phyloP scores from a whole-genome alignment of 2,329 filamentous ascomycete species.

The Neonectria neomacrospora region DNA sequence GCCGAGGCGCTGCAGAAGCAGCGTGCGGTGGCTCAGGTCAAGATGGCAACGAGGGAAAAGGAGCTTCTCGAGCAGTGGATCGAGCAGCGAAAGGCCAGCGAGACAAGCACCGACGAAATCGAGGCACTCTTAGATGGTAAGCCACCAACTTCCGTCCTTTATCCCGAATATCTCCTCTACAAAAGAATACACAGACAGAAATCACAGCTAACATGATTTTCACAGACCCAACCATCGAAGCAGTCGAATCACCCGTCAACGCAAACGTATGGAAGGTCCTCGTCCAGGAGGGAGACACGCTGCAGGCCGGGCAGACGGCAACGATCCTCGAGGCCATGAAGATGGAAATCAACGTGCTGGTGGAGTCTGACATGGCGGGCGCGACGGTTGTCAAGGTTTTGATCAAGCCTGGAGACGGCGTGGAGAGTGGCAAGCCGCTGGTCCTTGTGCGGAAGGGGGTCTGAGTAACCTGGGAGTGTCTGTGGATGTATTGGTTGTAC shows the following conservation, averaged over 20 bases:
- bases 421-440: slow-evolving; percentile 25
- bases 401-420: slow-evolving; percentile 23
- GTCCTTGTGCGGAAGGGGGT: slow-evolving; percentile 15
- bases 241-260: slow-evolving; percentile 31
- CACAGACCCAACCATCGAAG: slow-evolving; percentile 17
- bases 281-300: slow-evolving; percentile 55
- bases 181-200: not conserved
- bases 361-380: slow-evolving; percentile 11
- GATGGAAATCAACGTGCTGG: slow-evolving; percentile 58
- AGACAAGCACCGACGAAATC: slow-evolving; percentile 22
- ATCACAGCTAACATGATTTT: slow-evolving; percentile 23
- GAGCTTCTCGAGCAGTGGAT: slow-evolving; percentile 47
- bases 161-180: not conserved
- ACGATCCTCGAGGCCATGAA: slow-evolving; percentile 68
- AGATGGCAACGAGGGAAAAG: slow-evolving; percentile 38
- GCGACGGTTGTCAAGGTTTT: slow-evolving; percentile 18
- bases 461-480: not conserved
- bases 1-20: slow-evolving; percentile 18
- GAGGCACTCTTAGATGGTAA: slow-evolving; percentile 24
- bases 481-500: not conserved
- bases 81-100: slow-evolving; percentile 29
- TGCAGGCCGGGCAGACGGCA: slow-evolving; percentile 40
- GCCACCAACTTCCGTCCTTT: not conserved
- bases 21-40: slow-evolving; percentile 12
- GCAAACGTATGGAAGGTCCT: slow-evolving; percentile 67